Evolutionary conservation across 805 yeast species (phyloP), one percentile per base, ranked within the genome.

Genomic region (Barnettozyma vustinii): DNA sequence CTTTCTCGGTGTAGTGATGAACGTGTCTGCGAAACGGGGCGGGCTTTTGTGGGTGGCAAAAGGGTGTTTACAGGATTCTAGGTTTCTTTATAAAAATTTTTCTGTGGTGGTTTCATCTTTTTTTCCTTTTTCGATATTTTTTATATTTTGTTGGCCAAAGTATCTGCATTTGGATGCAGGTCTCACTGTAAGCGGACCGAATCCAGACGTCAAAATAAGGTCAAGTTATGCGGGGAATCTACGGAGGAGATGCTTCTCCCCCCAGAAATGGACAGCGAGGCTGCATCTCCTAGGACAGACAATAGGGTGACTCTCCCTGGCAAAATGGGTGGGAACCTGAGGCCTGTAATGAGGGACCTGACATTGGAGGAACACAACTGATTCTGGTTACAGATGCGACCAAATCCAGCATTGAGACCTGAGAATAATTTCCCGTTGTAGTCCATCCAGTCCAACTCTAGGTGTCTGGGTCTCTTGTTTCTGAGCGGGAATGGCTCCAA

Each of bases 131-230:
- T 26, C 23, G 36, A 33, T 32, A 21, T 45, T 37, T 37, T 16
- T 23, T 8, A n/a, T n/a, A n/a, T 25, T 27, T 45, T 36, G 33
- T 37, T 45, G 21, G 35, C 16, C 23, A 36, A 36, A 36, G 9
- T 36, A 18, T 36, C 37, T 45, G 47, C 47, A 25, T 7, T 9
- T 13, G 32, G 16, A 39, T 45, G 47, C 47, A 45, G 42, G 39
- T 37, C n/a, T 19, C n/a, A 37, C 32, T 13, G 35, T 40, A 45
- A 26, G 21, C 27, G 25, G 39, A 21, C 41, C 26, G 42, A 36
- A 37, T 16, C 21, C 46, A 44, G 46, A 26, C 15, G 47, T 37
- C 37, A 37, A 26, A 36, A 16, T 16, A 9, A 15, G 20, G 40
- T 5, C 9, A n/a, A 9, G 15, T 19, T 10, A 10, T 35, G 46